Evolutionary conservation across 129 eudicot species (phyloP).

Genomic region (Helianthus annuus): DNA sequence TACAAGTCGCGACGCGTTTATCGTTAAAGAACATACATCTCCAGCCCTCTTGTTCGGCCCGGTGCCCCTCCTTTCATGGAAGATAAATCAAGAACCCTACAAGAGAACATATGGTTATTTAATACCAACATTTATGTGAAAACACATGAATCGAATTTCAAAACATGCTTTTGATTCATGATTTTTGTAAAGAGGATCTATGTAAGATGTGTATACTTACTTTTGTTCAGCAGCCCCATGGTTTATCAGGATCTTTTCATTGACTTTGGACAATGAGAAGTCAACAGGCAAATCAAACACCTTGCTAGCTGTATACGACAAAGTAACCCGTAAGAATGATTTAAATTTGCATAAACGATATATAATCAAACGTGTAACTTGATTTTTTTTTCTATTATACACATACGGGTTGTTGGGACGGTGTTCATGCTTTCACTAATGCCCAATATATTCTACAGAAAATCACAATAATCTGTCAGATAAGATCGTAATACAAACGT

Average conservation of each 20-base stretch:
- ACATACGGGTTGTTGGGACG: conserved; percentile 48
- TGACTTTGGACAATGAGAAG: conserved; percentile 54
- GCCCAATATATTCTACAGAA: conserved; percentile 69
- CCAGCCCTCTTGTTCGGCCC: conserved; percentile 50
- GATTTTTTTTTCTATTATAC: background rate
- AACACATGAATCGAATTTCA: no score
- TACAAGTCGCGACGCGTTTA: conserved; percentile 12
- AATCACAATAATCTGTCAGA: background rate
- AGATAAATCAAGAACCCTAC: conserved; percentile 47
- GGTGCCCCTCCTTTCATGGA: conserved; percentile 60
- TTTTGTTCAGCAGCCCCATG: conserved; percentile 35
- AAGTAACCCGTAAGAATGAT: conserved; percentile 23
- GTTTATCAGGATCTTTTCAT: conserved; percentile 54
- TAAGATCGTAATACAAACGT: background rate
- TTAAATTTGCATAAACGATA: conserved; percentile 1
- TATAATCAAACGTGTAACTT: background rate
- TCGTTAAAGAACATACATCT: conserved; percentile 28
- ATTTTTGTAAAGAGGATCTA: background rate
- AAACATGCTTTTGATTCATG: background rate
- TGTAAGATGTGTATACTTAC: conserved; percentile 17
- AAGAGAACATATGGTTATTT: background rate
- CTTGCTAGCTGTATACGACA: conserved; percentile 40
- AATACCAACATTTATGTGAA: background rate
- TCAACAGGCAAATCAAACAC: conserved; percentile 51
- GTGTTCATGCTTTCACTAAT: conserved; percentile 42